Evolutionary conservation across 768 basidiomycete species (phyloP).

Genomic region (Russula foetens): DNA sequence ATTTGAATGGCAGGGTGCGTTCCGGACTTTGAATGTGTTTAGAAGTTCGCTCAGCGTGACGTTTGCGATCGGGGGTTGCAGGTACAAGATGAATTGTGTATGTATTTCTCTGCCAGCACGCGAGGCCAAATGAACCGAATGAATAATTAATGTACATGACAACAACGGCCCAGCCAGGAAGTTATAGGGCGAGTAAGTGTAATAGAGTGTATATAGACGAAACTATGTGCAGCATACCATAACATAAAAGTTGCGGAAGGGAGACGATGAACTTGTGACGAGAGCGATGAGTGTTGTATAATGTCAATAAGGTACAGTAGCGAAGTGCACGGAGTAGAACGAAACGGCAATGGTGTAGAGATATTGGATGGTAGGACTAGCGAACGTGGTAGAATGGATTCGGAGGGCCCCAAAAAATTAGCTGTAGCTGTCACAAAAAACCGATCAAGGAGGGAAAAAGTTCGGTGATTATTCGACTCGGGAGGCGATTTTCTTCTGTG

Average conservation of each 20-base stretch:
- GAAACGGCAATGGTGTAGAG: conserved; percentile 4
- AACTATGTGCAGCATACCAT: conserved; percentile 19
- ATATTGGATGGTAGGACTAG: conserved; percentile 5
- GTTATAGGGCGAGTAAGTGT: conserved; percentile 17
- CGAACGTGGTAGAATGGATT: neutral
- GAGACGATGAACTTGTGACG: conserved; percentile 6
- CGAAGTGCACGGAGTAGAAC: conserved; percentile 2
- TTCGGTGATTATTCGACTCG: too few species aligned
- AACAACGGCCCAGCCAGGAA: conserved; percentile 10
- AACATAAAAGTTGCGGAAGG: conserved; percentile 13
- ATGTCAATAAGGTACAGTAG: conserved; percentile 15
- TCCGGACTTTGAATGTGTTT: neutral
- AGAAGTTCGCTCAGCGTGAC: neutral
- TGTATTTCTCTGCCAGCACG: conserved; percentile 10
- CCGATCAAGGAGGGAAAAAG: neutral
- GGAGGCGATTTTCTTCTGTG: too few species aligned
- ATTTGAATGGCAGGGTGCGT: neutral
- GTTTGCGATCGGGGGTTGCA: neutral
- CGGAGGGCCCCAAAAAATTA: neutral
- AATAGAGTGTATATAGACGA: conserved; percentile 13
- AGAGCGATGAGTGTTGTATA: conserved; percentile 10
- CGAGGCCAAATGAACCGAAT: neutral
- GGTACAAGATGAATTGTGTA: conserved; percentile 4
- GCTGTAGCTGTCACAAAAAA: neutral
- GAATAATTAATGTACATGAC: conserved; percentile 18